Percentiles rank a stretch among this genome's conserved stretches.
Evolutionary conservation across 1,284 basidiomycete genomes (phyloP).

Genomic region (Trichosporon sp.): DNA sequence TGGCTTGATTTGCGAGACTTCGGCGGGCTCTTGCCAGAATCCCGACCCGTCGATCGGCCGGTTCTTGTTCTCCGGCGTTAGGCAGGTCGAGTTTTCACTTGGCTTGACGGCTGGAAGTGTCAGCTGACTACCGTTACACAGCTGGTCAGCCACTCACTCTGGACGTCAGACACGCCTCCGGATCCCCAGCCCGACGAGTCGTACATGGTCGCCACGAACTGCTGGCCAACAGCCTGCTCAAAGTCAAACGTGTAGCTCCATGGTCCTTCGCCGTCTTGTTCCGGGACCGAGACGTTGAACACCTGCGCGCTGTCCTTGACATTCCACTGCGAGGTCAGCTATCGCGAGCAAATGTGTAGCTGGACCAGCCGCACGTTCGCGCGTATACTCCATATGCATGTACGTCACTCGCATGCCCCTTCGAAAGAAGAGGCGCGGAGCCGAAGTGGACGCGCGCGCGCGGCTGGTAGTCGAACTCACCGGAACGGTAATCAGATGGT

Average conservation of each 20-base stretch:
- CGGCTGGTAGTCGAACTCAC: neutral
- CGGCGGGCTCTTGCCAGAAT: slow-evolving; percentile 27
- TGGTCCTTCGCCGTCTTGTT: slow-evolving; percentile 6
- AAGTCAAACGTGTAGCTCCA: slow-evolving; percentile 25
- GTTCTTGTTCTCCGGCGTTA: neutral
- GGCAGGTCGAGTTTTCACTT: neutral
- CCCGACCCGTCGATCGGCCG: slow-evolving; percentile 15
- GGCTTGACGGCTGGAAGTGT: neutral
- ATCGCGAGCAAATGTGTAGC: too few relatives aligned
- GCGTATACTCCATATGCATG: too few relatives aligned
- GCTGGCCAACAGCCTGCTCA: slow-evolving; percentile 27
- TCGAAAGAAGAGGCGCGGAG: too few relatives aligned
- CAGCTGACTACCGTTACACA: neutral
- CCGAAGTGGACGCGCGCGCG: too few relatives aligned
- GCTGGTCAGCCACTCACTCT: slow-evolving; percentile 24
- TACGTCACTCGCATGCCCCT: too few relatives aligned
- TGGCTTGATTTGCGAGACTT: slow-evolving; percentile 20
- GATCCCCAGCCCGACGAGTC: slow-evolving; percentile 34
- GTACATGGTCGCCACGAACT: slow-evolving; percentile 35
- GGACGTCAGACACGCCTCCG: slow-evolving; percentile 31
- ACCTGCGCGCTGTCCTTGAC: neutral
- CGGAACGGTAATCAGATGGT: neutral
- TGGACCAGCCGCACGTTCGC: too few relatives aligned
- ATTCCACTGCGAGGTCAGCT: neutral
- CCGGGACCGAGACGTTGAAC: slow-evolving; percentile 32